Base-by-base conservation (phyloP, 1,139 yeast species). In the Blastobotrys elegans region DNA sequence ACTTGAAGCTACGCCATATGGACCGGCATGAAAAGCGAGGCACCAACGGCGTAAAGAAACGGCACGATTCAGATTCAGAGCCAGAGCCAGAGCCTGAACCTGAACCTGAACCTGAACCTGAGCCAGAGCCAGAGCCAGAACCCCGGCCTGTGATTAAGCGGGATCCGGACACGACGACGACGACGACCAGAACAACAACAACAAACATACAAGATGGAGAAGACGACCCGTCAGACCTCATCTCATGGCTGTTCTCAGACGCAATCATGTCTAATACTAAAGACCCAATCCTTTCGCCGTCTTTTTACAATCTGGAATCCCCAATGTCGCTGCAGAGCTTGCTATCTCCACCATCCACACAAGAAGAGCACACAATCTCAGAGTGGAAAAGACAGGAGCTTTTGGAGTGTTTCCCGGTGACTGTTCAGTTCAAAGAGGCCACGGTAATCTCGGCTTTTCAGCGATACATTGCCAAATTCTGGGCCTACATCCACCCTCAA, bases 401-500 rank as follows among this genome's bases (percentile, higher is more conserved):
- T 18, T 52, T 71, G 21, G 44, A 49, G 2, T 47, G 68, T 3
- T 61, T 73, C 2, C 76, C 77, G 1, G 55, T 67, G 1, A 54
- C 72, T 13, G 63, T 58, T n/a, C 38, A 54, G 18, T 64, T 65
- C 46, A 61, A 58, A 1, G 61, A 58, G 1, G 70, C 49, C 63
- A 58, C 58, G 18, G 54, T 58, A 36, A 64, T 53, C 81, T 71
- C 49, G 71, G 69, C 53, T 64, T 62, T 47, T 60, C 62, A 58
- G 30, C 51, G 56, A 33, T 62, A 55, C 36, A 56, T 62, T 30
- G 51, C 55, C 14, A 46, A 54, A 17, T 82, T 73, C 57, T 82
- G 88, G 88, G 61, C 66, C 5, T 68, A 72, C 31, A 79, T 79
- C 61, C 85, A 81, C 56, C 74, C 79, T 4, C 84, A 81, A 57